Evolutionary conservation across 768 basidiomycete species (phyloP).

Genomic region (Hypholoma fasciculare): DNA sequence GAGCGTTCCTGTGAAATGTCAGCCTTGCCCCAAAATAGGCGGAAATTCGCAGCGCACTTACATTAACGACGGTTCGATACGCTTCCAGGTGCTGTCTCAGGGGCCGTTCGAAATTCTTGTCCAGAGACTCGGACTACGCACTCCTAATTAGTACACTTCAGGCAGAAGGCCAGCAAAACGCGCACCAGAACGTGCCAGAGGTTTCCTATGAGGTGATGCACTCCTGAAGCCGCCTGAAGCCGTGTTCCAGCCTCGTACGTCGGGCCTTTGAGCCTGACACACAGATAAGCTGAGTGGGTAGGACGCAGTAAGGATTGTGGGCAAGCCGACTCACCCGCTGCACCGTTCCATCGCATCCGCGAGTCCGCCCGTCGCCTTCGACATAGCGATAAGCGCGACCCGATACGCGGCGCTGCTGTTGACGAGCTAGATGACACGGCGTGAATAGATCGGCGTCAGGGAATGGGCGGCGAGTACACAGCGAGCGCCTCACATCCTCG

Average conservation of each 20-base stretch:
- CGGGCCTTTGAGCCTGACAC: constrained; percentile 69
- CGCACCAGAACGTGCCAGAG: constrained; percentile 89
- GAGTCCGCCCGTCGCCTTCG: constrained; percentile 79
- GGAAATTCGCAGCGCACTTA: constrained; percentile 27
- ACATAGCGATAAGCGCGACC: constrained; percentile 76
- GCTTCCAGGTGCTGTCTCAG: constrained; percentile 81
- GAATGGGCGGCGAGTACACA: not conserved
- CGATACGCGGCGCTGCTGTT: constrained; percentile 78
- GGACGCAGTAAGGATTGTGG: not conserved
- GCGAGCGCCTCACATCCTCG: constrained; percentile 61
- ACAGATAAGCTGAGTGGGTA: not conserved
- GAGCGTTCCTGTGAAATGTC: constrained; percentile 69
- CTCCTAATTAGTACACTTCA: constrained; percentile 4
- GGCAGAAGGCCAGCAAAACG: constrained; percentile 13
- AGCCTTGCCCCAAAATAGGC: not conserved
- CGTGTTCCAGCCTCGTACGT: constrained; percentile 79
- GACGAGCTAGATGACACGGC: constrained; percentile 55
- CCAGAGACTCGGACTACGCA: constrained; percentile 70
- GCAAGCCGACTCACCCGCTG: constrained; percentile 57
- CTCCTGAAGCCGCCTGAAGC: constrained; percentile 81
- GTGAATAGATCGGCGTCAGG: not conserved
- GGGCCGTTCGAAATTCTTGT: constrained; percentile 88
- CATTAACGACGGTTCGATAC: constrained; percentile 73
- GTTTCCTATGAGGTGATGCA: constrained; percentile 91
- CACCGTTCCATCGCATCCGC: constrained; percentile 87